These are phyloP conservation scores for Thalassiosira gravida DNA, from an alignment of 352 stramenopile species.

Conservation along the genomic window DNA sequence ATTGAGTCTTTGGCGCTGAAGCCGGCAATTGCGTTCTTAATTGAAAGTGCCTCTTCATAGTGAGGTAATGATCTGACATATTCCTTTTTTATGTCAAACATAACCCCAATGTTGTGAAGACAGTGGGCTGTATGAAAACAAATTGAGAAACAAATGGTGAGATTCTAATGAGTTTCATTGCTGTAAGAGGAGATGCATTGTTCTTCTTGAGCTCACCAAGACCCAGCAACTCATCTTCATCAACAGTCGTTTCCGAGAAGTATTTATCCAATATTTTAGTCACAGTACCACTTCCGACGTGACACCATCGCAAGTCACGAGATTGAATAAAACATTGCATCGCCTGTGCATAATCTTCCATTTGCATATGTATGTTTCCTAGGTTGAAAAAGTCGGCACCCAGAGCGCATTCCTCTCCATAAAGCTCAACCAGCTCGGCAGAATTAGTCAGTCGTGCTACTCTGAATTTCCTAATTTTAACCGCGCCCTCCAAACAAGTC, in stretches of 20 bases:
- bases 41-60: constrained; percentile 59
- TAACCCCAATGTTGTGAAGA: constrained; percentile 60
- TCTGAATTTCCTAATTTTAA: constrained; percentile 57
- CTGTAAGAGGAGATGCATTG: too few relatives aligned
- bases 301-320: constrained; percentile 53
- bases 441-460: constrained; percentile 32
- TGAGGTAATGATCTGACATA: constrained; percentile 57
- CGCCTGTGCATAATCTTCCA: constrained; percentile 54
- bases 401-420: constrained; percentile 53
- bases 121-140: constrained; percentile 46
- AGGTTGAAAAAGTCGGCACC: constrained; percentile 46
- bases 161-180: constrained; percentile 2
- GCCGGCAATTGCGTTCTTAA: constrained; percentile 61
- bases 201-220: constrained; percentile 45
- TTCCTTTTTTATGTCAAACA: constrained; percentile 67
- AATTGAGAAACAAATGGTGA: constrained; percentile 3
- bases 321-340: constrained; percentile 65
- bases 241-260: constrained; percentile 36
- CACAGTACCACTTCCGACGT: constrained; percentile 49
- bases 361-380: constrained; percentile 57
- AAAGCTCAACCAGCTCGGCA: constrained; percentile 40
- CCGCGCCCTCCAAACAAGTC: constrained; percentile 55
- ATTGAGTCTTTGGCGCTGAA: constrained; percentile 30
- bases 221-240: constrained; percentile 63
- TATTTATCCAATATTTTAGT: constrained; percentile 63